These are phyloP conservation scores for Oenanthe javanica DNA, from an alignment of 140 eudicot genomes.

Conservation along the genomic window DNA sequence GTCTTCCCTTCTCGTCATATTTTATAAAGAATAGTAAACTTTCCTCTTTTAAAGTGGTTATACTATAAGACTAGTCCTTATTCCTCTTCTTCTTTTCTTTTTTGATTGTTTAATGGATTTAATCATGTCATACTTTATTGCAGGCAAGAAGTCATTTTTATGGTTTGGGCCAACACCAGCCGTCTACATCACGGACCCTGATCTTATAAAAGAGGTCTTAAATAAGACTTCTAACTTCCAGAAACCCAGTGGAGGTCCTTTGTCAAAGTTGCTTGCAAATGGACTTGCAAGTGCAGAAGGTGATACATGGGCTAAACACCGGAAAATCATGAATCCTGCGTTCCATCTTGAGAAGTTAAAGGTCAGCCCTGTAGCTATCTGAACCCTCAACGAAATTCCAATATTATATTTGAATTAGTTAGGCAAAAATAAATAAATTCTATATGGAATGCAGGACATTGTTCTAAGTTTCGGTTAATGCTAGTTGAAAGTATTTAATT, in stretches of 20 bases:
- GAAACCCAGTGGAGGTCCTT: slow-evolving; percentile 5
- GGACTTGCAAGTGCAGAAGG: background rate
- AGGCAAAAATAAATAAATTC: background rate
- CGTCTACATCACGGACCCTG: slow-evolving; percentile 7
- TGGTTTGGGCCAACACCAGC: slow-evolving; percentile 6
- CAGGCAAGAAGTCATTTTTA: slow-evolving; percentile 2
- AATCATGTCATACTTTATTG: background rate
- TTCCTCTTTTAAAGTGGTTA: background rate
- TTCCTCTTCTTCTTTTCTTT: background rate
- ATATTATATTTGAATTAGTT: background rate
- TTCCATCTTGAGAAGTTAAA: slow-evolving; percentile 10
- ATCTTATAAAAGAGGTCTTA: slow-evolving; percentile 5
- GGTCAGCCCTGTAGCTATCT: background rate
- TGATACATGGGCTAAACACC: slow-evolving; percentile 3
- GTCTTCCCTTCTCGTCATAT: background rate
- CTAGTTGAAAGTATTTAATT: background rate
- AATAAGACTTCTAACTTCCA: background rate
- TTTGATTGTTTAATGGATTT: background rate
- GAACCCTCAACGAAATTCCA: background rate
- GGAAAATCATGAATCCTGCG: slow-evolving; percentile 10
- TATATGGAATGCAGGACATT: background rate
- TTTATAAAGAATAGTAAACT: background rate
- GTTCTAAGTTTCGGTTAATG: background rate
- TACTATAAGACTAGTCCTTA: background rate
- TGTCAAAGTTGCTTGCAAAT: background rate